These are phyloP conservation scores for Termitomyces sp. DNA, from an alignment of 768 basidiomycete genomes.

Conservation along the genomic window DNA sequence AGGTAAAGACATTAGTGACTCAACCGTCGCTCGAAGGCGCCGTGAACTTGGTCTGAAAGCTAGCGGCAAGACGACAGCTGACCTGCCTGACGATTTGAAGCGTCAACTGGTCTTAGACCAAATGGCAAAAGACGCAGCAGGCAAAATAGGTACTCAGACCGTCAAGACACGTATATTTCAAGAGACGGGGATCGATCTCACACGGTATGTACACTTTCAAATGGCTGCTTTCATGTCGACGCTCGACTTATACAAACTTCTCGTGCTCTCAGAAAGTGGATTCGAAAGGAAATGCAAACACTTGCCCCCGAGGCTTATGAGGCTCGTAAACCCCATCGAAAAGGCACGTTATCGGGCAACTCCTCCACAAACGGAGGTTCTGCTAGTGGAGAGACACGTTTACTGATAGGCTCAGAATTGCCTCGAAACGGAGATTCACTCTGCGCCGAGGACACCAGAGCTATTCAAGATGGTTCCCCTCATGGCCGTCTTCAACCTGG, in stretches of 20 bases:
- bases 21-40: constrained; percentile 28
- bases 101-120: constrained; percentile 32
- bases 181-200: constrained; percentile 32
- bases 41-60: constrained; percentile 28
- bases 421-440: background rate
- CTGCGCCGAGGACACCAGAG: background rate
- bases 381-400: too few relatives aligned
- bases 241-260: background rate
- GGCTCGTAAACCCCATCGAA: constrained; percentile 11
- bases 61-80: constrained; percentile 28
- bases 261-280: constrained; percentile 15
- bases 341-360: background rate
- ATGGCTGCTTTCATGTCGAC: too few relatives aligned
- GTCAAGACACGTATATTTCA: constrained; percentile 29
- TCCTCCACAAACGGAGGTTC: background rate
- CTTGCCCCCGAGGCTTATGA: constrained; percentile 9
- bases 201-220: constrained; percentile 5
- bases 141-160: constrained; percentile 25
- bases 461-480: background rate
- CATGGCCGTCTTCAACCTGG: background rate
- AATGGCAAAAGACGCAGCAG: constrained; percentile 31
- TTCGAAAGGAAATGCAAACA: constrained; percentile 10
- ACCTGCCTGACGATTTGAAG: constrained; percentile 27
- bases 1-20: constrained; percentile 17
- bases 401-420: too few relatives aligned